Conservation (phyloP, 352 stramenopile species). For the Globisporangium ultimum region DNA sequence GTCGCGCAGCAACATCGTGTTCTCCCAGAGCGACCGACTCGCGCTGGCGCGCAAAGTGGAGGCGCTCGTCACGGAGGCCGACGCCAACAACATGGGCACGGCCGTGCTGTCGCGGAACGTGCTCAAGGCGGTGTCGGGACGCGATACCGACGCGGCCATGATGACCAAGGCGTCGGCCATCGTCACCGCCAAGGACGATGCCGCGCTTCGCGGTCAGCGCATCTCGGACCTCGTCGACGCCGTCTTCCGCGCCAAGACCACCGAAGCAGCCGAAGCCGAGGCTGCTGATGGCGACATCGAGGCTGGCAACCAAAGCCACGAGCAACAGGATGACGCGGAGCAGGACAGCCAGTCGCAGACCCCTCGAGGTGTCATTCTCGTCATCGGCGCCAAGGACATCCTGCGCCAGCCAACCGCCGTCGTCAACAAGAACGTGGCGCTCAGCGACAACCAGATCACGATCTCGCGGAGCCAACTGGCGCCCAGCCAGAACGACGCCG, state of each 20-base stretch:
- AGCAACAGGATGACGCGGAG: constrained; percentile 7
- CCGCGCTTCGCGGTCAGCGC: constrained; percentile 4
- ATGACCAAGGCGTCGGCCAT: constrained; percentile 36
- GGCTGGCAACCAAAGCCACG: neutral
- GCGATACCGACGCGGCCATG: constrained; percentile 17
- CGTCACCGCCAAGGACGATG: constrained; percentile 24
- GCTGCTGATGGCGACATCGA: too few species aligned
- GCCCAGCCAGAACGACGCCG: constrained; percentile 6
- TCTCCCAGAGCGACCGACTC: constrained; percentile 29
- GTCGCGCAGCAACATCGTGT: constrained; percentile 25
- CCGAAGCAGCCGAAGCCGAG: too few species aligned
- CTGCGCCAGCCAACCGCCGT: constrained; percentile 20
- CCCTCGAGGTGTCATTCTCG: constrained; percentile 7
- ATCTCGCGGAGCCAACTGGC: constrained; percentile 1
- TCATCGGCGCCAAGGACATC: constrained; percentile 22
- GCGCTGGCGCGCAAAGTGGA: constrained; percentile 20
- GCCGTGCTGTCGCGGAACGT: constrained; percentile 15
- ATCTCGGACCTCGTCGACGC: constrained; percentile 14
- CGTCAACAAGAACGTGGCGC: constrained; percentile 27
- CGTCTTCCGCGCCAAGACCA: too few species aligned
- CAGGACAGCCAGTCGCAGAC: constrained; percentile 11
- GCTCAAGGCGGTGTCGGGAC: constrained; percentile 15
- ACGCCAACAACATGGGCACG: neutral
- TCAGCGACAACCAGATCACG: constrained; percentile 21
- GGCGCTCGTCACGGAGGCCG: neutral